These are phyloP conservation scores for Myxozyma geophila DNA, from an alignment of 805 yeast genomes.

Conservation along the genomic window DNA sequence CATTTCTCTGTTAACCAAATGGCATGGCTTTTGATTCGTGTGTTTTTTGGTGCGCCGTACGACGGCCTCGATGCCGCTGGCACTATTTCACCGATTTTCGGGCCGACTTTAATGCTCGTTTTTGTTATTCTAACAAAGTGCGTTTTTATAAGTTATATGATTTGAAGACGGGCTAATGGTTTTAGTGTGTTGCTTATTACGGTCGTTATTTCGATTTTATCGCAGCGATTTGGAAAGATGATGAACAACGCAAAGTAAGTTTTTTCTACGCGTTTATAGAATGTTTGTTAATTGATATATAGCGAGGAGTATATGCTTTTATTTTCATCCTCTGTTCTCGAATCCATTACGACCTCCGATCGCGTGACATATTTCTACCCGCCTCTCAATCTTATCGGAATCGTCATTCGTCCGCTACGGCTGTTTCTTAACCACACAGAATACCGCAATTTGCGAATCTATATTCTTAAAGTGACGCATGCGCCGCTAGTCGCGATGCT, in stretches of 20 bases:
- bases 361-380: slow-evolving; percentile 45
- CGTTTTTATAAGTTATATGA: background rate
- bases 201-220: slow-evolving; percentile 45
- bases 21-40: slow-evolving; percentile 44
- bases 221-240: slow-evolving; percentile 43
- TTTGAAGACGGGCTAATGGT: background rate
- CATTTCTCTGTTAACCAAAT: slow-evolving; percentile 40
- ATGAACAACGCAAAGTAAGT: slow-evolving; percentile 42
- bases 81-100: slow-evolving; percentile 42
- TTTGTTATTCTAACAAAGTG: slow-evolving; percentile 41
- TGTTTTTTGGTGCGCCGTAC: slow-evolving; percentile 44
- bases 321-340: slow-evolving; percentile 44
- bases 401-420: slow-evolving; percentile 42
- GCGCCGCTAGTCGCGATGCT: slow-evolving; percentile 41
- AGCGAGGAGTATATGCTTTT: slow-evolving; percentile 43
- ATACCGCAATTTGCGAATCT: slow-evolving; percentile 40
- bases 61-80: slow-evolving; percentile 45
- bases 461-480: slow-evolving; percentile 41
- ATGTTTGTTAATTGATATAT: background rate
- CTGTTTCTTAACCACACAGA: slow-evolving; percentile 37
- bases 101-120: slow-evolving; percentile 44
- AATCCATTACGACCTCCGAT: slow-evolving; percentile 44
- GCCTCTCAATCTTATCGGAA: slow-evolving; percentile 42
- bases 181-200: slow-evolving; percentile 42
- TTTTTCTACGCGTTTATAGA: background rate